phyloP scores from a whole-genome alignment of 2,329 filamentous ascomycete genomes.

The Pseudopithomyces maydicus region DNA sequence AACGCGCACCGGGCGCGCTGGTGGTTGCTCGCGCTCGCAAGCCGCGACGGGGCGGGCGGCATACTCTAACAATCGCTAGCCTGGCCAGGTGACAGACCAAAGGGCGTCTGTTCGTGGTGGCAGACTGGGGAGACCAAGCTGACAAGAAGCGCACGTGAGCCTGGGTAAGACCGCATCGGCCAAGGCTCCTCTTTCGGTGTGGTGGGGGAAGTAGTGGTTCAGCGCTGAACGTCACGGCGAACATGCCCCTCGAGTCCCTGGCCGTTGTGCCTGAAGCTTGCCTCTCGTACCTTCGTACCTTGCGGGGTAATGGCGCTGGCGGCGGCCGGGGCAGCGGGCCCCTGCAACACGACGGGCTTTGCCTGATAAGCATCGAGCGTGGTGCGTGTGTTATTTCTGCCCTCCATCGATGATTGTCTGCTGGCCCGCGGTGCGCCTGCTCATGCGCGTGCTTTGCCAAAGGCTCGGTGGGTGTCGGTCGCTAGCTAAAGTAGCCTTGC shows the following conservation, averaged over 20 bases:
- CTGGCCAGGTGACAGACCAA: not conserved
- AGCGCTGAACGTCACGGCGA: not conserved
- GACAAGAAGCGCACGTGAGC: not conserved
- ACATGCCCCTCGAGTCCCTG: not conserved
- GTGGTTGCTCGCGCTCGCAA: not conserved
- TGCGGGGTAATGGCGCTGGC: not conserved
- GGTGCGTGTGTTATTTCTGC: not conserved
- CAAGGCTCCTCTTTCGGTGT: not conserved
- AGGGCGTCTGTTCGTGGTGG: not conserved
- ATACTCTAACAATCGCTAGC: not conserved
- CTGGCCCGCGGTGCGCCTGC: not conserved
- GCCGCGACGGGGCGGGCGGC: not conserved
- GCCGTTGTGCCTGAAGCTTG: constrained; percentile 1
- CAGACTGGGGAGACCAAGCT: not conserved
- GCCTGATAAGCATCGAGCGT: not conserved
- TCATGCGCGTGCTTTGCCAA: not conserved
- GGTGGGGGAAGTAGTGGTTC: too few relatives aligned
- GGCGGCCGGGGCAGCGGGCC: not conserved
- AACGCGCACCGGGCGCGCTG: not conserved
- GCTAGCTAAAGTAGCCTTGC: not conserved
- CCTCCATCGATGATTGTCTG: not conserved
- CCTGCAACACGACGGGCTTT: not conserved
- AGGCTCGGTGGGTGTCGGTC: not conserved
- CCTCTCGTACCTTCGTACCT: not conserved
- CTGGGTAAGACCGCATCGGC: constrained; percentile 5